These are phyloP conservation scores for Jamesozyma piceae DNA, from an alignment of 805 yeast species.

Conservation along the genomic window DNA sequence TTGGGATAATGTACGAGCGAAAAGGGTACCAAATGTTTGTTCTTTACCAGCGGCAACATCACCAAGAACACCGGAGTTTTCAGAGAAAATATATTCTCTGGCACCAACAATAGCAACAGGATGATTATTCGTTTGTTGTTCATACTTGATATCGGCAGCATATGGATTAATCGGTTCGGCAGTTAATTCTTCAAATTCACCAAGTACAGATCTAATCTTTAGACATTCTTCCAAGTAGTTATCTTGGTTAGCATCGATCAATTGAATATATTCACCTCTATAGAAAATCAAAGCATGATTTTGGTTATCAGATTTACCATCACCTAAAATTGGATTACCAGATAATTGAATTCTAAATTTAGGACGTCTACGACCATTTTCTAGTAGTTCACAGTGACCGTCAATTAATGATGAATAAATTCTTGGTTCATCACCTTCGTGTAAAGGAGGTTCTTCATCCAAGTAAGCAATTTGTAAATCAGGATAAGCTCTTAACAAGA, in stretches of 20 bases:
- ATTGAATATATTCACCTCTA: slow-evolving; percentile 90
- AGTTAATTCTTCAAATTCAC: slow-evolving; percentile 80
- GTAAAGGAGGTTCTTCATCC: slow-evolving; percentile 80
- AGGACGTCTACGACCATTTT: slow-evolving; percentile 65
- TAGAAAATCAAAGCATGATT: slow-evolving; percentile 77
- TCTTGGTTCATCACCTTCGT: slow-evolving; percentile 58
- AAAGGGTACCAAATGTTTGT: slow-evolving; percentile 91
- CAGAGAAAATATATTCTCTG: slow-evolving; percentile 88
- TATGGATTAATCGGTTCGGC: slow-evolving; percentile 43
- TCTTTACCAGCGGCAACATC: slow-evolving; percentile 97
- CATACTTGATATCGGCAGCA: slow-evolving; percentile 46
- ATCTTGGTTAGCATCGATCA: slow-evolving; percentile 93
- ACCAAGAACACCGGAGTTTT: slow-evolving; percentile 83
- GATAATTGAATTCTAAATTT: slow-evolving; percentile 68
- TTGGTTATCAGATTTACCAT: slow-evolving; percentile 93
- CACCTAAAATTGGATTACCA: slow-evolving; percentile 81
- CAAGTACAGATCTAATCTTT: slow-evolving; percentile 75
- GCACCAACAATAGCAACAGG: slow-evolving; percentile 95
- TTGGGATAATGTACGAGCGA: slow-evolving; percentile 85
- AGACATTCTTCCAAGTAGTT: slow-evolving; percentile 90
- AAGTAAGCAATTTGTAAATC: slow-evolving; percentile 83
- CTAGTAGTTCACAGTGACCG: slow-evolving; percentile 66
- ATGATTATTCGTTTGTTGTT: slow-evolving; percentile 48
- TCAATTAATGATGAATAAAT: slow-evolving; percentile 70
- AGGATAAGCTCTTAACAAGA: slow-evolving; percentile 73